Evolutionary conservation across 2,329 filamentous ascomycete species (phyloP), one percentile per base, ranked within the genome.

Genomic region (Monosporascus sp.): DNA sequence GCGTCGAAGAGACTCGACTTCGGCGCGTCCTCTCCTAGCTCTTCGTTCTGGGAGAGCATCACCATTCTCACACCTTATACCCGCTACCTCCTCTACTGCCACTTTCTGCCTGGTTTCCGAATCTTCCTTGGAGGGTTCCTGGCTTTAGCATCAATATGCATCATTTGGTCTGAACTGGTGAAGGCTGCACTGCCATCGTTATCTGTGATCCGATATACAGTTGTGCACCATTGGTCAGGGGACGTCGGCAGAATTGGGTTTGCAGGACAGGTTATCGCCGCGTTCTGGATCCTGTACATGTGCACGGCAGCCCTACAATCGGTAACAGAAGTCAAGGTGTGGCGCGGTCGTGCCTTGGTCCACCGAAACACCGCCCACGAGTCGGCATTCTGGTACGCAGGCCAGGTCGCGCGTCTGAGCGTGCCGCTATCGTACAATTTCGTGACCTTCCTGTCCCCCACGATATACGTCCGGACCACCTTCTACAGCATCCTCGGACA

Each of bases 351-450:
- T 37, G 93, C 94, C 0, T 78, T 99, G 6, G 93, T 97, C 47
- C 85, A 84, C 55, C 86, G 94, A 53, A 94, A 96, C 66, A 99
- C 94, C 0, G 93, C 95, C 54, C 86, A 90, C 56, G 94, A 97
- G 68, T 91, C 87, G 49, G 94, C 94, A 1, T 95, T 93, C 61
- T 99, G 95, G 91, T 99, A 97, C 67, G 88, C 91, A 1, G 86
- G 91, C 54, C 91, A 97, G 68, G 89, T 97, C 11, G 93, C 94
- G 50, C 90, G 92, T 64, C 83, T 99, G 44, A 96, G 89, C 1
- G 90, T 99, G 0, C 94, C 94, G 1, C 79, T 99, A 8, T 86
- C 89, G 4, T 99, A 96, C 81, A 99, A 99, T 72, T 99, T 97
- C 67, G 80, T 96, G 68, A 97, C 93, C 1, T 93, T 97, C 68